Evolutionary conservation across 768 basidiomycete genomes (phyloP).

Genomic region (Omphalotus guepiniiformis): DNA sequence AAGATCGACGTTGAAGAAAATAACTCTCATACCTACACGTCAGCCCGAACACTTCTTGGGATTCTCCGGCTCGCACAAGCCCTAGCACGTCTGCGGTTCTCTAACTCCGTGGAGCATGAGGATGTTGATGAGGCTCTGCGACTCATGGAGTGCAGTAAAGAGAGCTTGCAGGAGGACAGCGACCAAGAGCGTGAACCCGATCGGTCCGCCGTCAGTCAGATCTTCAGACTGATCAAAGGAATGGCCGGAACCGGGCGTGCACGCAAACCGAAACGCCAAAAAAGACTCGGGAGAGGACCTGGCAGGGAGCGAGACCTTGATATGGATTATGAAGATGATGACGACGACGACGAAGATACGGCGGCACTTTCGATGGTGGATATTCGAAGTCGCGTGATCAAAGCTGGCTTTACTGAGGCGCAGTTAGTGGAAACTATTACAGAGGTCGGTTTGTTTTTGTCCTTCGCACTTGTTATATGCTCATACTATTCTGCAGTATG

Average conservation of each 20-base stretch:
- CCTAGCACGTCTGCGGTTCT: constrained; percentile 85
- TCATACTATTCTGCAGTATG: constrained; percentile 57
- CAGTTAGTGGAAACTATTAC: constrained; percentile 84
- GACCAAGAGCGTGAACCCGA: constrained; percentile 70
- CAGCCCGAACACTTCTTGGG: constrained; percentile 91
- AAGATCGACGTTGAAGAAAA: constrained; percentile 88
- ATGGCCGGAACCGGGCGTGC: constrained; percentile 55
- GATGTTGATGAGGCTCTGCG: constrained; percentile 97
- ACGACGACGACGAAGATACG: constrained; percentile 39
- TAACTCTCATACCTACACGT: constrained; percentile 91
- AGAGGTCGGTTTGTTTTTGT: constrained; percentile 48
- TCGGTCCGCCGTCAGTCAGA: constrained; percentile 74
- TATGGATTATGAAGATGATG: constrained; percentile 65
- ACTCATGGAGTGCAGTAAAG: constrained; percentile 96
- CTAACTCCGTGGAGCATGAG: constrained; percentile 69
- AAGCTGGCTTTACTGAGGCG: constrained; percentile 86
- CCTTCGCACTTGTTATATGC: constrained; percentile 10
- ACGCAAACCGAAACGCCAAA: constrained; percentile 37
- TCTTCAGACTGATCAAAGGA: constrained; percentile 87
- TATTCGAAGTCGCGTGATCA: constrained; percentile 79
- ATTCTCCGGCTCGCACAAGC: constrained; percentile 94
- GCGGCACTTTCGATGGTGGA: constrained; percentile 82
- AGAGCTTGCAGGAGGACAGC: constrained; percentile 78
- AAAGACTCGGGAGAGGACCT: constrained; percentile 66
- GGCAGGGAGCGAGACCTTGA: constrained; percentile 69